A percentile compares a stretch with the other conserved stretches of the same genome.
Evolutionary conservation across 139 green algal species (phyloP).

Genomic region (Prasinococcaceae sp.): DNA sequence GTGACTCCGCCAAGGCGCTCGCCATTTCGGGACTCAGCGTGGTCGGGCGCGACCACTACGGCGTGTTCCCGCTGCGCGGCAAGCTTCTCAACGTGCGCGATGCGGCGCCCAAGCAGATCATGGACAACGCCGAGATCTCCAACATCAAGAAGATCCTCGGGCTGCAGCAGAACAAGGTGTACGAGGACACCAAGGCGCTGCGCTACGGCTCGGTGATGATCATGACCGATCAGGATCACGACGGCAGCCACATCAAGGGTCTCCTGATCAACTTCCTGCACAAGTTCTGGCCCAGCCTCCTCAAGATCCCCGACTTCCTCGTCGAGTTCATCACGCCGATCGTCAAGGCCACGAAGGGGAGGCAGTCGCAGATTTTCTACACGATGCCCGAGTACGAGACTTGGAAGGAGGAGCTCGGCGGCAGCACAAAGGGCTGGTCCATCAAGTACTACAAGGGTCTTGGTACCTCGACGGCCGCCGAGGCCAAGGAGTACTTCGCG

Average conservation of each 20-base stretch:
- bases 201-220: constrained; percentile 99
- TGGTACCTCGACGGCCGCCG: constrained; percentile 77
- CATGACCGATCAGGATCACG: constrained; percentile 99
- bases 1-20: constrained; percentile 92
- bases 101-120: constrained; percentile 70
- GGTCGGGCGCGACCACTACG: constrained; percentile 85
- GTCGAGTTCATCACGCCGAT: constrained; percentile 99
- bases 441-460: constrained; percentile 99
- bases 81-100: constrained; percentile 99
- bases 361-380: constrained; percentile 74
- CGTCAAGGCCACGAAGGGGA: constrained; percentile 86
- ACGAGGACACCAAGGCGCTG: constrained; percentile 76
- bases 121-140: constrained; percentile 90
- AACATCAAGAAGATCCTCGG: constrained; percentile 99
- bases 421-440: constrained; percentile 51
- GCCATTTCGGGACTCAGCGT: constrained; percentile 88
- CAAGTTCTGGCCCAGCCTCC: constrained; percentile 88
- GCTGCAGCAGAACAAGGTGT: constrained; percentile 88
- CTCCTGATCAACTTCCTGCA: constrained; percentile 99
- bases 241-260: constrained; percentile 98
- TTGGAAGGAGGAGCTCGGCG: constrained; percentile 68
- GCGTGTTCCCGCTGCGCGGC: constrained; percentile 92
- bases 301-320: constrained; percentile 85
- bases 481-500: constrained; percentile 96
- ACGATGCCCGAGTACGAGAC: constrained; percentile 96